Evolutionary conservation across 73 alveolate genomes (phyloP).

Genomic region (Paramecium sonneborni): DNA sequence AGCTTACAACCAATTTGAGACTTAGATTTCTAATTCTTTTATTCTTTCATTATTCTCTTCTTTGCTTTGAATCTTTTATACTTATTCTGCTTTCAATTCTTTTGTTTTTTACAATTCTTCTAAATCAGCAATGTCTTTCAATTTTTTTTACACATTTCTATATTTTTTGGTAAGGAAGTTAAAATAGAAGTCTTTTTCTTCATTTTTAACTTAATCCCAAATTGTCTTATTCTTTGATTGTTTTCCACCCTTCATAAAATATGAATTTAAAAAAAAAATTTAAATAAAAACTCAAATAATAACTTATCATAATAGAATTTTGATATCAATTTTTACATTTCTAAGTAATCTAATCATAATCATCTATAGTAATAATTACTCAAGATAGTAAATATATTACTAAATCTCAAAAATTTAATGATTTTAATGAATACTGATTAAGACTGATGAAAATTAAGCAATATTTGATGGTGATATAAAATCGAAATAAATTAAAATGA

Average conservation of each 20-base stretch:
- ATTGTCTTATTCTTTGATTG: constrained; percentile 11
- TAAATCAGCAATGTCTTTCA: constrained; percentile 14
- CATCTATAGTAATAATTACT: no score
- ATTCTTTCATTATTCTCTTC: constrained; percentile 14
- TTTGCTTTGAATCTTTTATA: neutral
- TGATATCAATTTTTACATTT: no score
- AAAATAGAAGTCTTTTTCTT: constrained; percentile 15
- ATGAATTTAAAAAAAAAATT: neutral
- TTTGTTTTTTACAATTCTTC: constrained; percentile 27
- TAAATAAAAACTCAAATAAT: neutral
- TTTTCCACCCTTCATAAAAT: constrained; percentile 32
- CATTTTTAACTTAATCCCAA: constrained; percentile 26
- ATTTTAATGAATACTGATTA: neutral
- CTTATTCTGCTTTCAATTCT: constrained; percentile 21
- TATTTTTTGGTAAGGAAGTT: constrained; percentile 10
- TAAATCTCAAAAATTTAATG: no score
- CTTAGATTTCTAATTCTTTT: neutral
- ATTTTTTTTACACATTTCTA: neutral
- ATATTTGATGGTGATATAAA: neutral
- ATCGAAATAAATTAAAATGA: neutral
- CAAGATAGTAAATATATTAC: neutral
- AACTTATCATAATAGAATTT: no score
- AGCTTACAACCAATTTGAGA: constrained; percentile 3
- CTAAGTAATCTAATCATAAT: no score
- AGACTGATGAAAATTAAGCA: neutral